Conservation (phyloP, 1,139 yeast genomes). For the Pneumocystis carinii region DNA sequence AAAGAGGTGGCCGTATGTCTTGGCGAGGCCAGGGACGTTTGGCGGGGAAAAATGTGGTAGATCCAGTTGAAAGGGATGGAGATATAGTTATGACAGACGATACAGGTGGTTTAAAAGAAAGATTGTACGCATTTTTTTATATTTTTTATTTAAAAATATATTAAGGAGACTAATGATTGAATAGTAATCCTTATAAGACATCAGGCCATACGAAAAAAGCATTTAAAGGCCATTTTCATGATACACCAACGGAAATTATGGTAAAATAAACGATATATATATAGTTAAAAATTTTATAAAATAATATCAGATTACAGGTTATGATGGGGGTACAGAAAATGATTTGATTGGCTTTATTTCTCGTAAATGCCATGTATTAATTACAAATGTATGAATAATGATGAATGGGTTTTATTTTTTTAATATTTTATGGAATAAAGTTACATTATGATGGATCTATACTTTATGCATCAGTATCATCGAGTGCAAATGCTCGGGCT, state of each 20-base stretch:
- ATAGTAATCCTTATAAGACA: conserved; percentile 8
- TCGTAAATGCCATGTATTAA: conserved; percentile 1
- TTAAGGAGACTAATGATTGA: not conserved
- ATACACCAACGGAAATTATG: conserved; percentile 1
- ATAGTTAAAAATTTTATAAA: not conserved
- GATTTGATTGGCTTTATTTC: conserved; percentile 8
- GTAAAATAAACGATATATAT: conserved; percentile 1
- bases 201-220: conserved; percentile 5
- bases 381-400: conserved; percentile 2
- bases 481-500: not conserved
- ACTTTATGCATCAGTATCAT: not conserved
- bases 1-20: not conserved
- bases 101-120: not conserved
- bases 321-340: conserved; percentile 8
- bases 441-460: not conserved
- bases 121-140: conserved; percentile 5
- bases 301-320: conserved; percentile 4
- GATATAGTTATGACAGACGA: conserved; percentile 10
- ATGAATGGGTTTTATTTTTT: not conserved
- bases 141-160: not conserved
- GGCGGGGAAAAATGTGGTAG: not conserved
- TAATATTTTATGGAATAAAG: not conserved
- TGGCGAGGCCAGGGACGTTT: conserved; percentile 8
- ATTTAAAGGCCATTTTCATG: conserved; percentile 2
- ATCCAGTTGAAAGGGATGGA: conserved; percentile 7